Evolutionary conservation across 306 rosid genomes (phyloP).

Genomic region (Corylus avellana): DNA sequence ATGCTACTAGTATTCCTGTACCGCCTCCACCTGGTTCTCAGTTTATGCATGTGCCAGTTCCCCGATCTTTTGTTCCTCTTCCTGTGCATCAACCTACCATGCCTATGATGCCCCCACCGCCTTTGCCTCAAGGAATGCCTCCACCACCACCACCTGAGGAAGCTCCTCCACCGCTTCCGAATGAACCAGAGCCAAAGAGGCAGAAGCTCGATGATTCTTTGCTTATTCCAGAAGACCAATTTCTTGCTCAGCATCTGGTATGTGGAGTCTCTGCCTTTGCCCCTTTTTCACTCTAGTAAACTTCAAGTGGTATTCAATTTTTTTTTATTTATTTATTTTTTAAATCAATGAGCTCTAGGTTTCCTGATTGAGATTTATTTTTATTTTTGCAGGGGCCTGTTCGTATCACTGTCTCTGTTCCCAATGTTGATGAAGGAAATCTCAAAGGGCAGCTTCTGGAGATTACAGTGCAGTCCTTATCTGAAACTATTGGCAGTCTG

Average conservation of each 20-base stretch:
- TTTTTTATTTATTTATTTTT: neutral
- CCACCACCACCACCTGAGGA: slow-evolving; percentile 95
- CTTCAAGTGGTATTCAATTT: neutral
- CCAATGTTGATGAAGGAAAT: slow-evolving; percentile 90
- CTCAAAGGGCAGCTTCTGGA: slow-evolving; percentile 85
- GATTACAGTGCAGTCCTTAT: slow-evolving; percentile 72
- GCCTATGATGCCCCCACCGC: slow-evolving; percentile 90
- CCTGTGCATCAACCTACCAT: slow-evolving; percentile 57
- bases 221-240: slow-evolving; percentile 88
- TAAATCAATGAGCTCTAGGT: neutral
- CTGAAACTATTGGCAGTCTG: slow-evolving; percentile 83
- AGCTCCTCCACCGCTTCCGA: slow-evolving; percentile 97
- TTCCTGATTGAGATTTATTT: slow-evolving; percentile 19
- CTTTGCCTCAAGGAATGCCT: slow-evolving; percentile 78
- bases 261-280: slow-evolving; percentile 16
- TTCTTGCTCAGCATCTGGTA: slow-evolving; percentile 88
- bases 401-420: slow-evolving; percentile 69
- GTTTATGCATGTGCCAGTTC: slow-evolving; percentile 57
- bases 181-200: slow-evolving; percentile 93
- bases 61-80: slow-evolving; percentile 57
- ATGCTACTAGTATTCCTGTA: slow-evolving; percentile 54
- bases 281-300: neutral
- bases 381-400: slow-evolving; percentile 63
- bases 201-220: slow-evolving; percentile 82
- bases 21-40: slow-evolving; percentile 97